phyloP scores from a whole-genome alignment of 2,329 filamentous ascomycete genomes.

The Zymoseptoria tritici region DNA sequence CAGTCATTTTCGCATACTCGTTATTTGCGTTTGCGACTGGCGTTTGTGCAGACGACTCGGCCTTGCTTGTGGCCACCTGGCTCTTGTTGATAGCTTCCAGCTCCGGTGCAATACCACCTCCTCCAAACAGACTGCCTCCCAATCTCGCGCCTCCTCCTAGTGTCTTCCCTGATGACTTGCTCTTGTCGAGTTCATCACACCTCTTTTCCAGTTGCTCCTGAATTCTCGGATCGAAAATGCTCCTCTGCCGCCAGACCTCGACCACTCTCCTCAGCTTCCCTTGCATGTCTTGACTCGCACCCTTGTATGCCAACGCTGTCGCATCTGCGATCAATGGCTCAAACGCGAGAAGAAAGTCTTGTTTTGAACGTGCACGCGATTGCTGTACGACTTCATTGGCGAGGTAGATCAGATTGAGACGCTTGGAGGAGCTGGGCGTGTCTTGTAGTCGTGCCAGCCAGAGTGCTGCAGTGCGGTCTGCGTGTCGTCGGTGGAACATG shows the following conservation, averaged over 20 bases:
- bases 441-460: constrained; percentile 90
- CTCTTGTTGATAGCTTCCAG: constrained; percentile 66
- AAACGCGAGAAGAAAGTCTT: constrained; percentile 88
- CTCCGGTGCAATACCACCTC: constrained; percentile 62
- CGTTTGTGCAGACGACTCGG: constrained; percentile 59
- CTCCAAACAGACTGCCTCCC: constrained; percentile 65
- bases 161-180: constrained; percentile 14
- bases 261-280: constrained; percentile 80
- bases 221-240: constrained; percentile 74
- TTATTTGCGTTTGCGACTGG: constrained; percentile 63
- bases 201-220: constrained; percentile 73
- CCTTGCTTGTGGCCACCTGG: constrained; percentile 67
- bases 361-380: constrained; percentile 83
- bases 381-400: constrained; percentile 97
- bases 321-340: constrained; percentile 88
- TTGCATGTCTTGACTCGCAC: constrained; percentile 77
- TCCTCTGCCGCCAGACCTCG: constrained; percentile 85
- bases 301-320: constrained; percentile 83
- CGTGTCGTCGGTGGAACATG: constrained; percentile 95
- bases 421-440: constrained; percentile 68
- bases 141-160: constrained; percentile 31
- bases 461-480: constrained; percentile 81
- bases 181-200: constrained; percentile 59
- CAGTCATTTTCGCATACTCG: constrained; percentile 78
- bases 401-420: constrained; percentile 86